Evolutionary conservation across 805 yeast genomes (phyloP), one percentile per base, ranked within the genome.

Genomic region (Pichia membranifaciens): DNA sequence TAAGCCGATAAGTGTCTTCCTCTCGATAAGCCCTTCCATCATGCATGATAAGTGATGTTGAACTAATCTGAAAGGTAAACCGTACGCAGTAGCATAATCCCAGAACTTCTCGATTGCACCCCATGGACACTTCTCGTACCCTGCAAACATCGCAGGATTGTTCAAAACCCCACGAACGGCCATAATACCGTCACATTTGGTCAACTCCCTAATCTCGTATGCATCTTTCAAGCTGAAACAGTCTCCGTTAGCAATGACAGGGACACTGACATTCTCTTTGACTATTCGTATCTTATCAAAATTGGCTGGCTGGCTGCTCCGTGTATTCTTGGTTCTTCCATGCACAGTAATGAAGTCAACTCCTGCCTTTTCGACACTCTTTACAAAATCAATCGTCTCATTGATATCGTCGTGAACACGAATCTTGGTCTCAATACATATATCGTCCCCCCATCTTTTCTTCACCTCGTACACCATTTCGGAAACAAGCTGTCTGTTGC

Each of bases 201-300:
- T 89, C 44, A 62, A 61, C 12, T 75, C 67, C 0, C 79, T 78
- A 23, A 91, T 90, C 17, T 62, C 59, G 38, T 69, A 57, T n/a
- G 85, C 82, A 60, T 88, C 96, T 16, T 71, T 68, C 21, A 80
- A 66, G 0, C 75, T 60, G 58, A 84, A 84, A 58, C 96, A 90
- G 65, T 93, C 98, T n/a, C 99, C 99, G 59, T 93, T 93, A 2
- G 98, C 96, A n/a, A 93, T 84, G 1, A 93, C 89, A 0, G 97
- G 98, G 0, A 84, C 79, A 3, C 55, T 59, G 4, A 76, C 78
- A n/a, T 70, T 65, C 18, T 75, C 74, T 50, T 80, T 78, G 15
- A 93, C 74, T 9, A 67, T 64, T 57, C 75, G 79, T 36, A 93
- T 90, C 15, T 95, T 96, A 22, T 85, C 93, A 38, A 83, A 74